Evolutionary conservation across 768 basidiomycete species (phyloP).

Genomic region (Lentinula boryana): DNA sequence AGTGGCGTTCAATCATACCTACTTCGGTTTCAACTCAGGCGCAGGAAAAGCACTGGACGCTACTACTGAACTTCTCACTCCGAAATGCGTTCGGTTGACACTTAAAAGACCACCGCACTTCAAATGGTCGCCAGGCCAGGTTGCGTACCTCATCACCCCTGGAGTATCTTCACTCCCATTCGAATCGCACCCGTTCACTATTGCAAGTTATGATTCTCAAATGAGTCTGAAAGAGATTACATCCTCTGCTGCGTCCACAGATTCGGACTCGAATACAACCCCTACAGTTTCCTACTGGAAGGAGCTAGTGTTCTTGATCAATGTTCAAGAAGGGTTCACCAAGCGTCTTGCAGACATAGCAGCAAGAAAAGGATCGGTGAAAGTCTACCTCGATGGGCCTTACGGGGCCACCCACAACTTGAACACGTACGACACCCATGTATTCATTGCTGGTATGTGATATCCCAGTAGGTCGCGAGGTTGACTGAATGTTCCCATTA

Average conservation of each 20-base stretch:
- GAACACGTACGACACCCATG: constrained; percentile 30
- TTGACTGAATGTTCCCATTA: background rate
- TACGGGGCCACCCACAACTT: constrained; percentile 38
- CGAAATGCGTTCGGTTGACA: constrained; percentile 32
- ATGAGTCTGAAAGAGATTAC: constrained; percentile 7
- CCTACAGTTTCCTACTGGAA: constrained; percentile 18
- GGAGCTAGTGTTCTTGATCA: constrained; percentile 46
- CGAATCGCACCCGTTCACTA: constrained; percentile 48
- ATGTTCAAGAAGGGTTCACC: constrained; percentile 49
- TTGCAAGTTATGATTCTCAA: constrained; percentile 29
- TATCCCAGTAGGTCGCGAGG: no score
- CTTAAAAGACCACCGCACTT: constrained; percentile 34
- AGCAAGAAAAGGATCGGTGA: constrained; percentile 22
- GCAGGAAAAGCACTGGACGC: constrained; percentile 15
- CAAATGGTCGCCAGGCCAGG: constrained; percentile 42
- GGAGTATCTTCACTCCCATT: constrained; percentile 35
- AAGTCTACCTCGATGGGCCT: constrained; percentile 46
- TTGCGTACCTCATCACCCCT: constrained; percentile 41
- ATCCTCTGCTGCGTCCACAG: background rate
- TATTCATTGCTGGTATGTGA: constrained; percentile 38
- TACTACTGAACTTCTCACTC: constrained; percentile 29
- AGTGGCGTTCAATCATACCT: constrained; percentile 28
- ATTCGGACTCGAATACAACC: background rate
- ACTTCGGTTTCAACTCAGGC: constrained; percentile 22
- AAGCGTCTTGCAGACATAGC: constrained; percentile 30